Conservation (phyloP, 1,284 basidiomycete genomes). For the Moesziomyces sp. region DNA sequence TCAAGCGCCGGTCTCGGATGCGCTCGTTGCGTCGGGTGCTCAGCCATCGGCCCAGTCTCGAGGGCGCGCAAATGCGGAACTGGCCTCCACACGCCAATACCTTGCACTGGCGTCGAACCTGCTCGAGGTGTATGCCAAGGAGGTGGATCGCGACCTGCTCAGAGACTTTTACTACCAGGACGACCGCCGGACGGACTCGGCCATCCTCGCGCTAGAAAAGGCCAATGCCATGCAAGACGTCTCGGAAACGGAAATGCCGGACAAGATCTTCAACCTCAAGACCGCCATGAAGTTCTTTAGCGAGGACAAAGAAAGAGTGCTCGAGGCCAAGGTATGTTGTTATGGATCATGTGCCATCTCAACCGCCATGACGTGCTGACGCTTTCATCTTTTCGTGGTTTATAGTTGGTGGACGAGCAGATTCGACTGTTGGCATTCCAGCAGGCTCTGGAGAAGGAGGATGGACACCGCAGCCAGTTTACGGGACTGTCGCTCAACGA, state of each 20-base stretch:
- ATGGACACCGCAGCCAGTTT: constrained; percentile 71
- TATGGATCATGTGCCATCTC: too few species aligned
- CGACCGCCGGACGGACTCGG: constrained; percentile 91
- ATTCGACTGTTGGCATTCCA: constrained; percentile 81
- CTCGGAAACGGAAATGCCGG: constrained; percentile 30
- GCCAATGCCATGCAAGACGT: constrained; percentile 27
- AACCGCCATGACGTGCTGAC: not conserved
- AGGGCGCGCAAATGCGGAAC: constrained; percentile 14
- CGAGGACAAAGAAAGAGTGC: constrained; percentile 88
- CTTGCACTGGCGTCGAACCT: constrained; percentile 55
- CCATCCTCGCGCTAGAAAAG: constrained; percentile 84
- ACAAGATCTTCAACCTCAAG: constrained; percentile 78
- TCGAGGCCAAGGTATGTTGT: constrained; percentile 83
- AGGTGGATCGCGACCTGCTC: constrained; percentile 82
- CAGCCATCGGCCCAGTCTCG: constrained; percentile 3
- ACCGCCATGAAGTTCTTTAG: constrained; percentile 89
- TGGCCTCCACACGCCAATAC: constrained; percentile 42
- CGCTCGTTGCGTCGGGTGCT: constrained; percentile 4
- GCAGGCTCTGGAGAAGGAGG: constrained; percentile 86
- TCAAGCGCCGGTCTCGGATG: constrained; percentile 71
- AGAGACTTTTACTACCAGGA: constrained; percentile 98
- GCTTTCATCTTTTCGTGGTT: not conserved
- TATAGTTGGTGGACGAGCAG: constrained; percentile 88
- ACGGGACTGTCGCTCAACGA: constrained; percentile 56
- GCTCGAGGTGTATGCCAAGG: constrained; percentile 62